A percentile compares a stretch with the other conserved stretches of the same genome.
Conservation (phyloP, 2,329 filamentous ascomycete genomes). For the Coniella vitis region DNA sequence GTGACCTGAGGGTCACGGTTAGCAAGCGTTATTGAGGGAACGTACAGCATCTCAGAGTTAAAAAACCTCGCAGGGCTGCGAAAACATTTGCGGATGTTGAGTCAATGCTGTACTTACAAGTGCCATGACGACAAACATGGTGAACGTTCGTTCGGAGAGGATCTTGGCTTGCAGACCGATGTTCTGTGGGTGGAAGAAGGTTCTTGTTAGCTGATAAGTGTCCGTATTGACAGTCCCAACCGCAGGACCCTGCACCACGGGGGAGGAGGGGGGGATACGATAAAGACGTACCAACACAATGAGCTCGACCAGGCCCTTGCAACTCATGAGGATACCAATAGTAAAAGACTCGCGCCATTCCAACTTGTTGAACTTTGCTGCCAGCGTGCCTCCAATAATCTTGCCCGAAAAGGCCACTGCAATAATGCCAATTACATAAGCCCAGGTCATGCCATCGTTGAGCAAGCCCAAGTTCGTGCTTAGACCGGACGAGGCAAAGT, state of each 20-base stretch:
- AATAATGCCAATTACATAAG: constrained; percentile 78
- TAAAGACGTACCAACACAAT: constrained; percentile 85
- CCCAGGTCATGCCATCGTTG: constrained; percentile 78
- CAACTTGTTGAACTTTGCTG: constrained; percentile 67
- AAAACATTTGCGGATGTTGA: too few species aligned
- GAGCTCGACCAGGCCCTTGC: constrained; percentile 88
- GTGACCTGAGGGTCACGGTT: constrained; percentile 43
- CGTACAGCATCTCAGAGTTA: too few species aligned
- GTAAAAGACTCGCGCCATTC: constrained; percentile 86
- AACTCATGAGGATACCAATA: constrained; percentile 90
- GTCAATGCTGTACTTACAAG: too few species aligned
- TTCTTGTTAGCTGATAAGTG: constrained; percentile 9
- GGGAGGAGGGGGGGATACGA: too few species aligned
- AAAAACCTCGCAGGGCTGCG: too few species aligned
- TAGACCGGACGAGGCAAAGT: constrained; percentile 87
- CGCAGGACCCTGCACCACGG: too few species aligned
- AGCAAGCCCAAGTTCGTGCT: constrained; percentile 83
- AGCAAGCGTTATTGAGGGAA: neutral
- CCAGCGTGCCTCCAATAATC: constrained; percentile 72
- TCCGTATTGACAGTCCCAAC: too few species aligned
- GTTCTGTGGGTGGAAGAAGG: constrained; percentile 33
- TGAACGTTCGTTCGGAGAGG: constrained; percentile 74
- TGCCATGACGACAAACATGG: constrained; percentile 93
- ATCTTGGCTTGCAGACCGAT: constrained; percentile 79
- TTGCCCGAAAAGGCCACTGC: constrained; percentile 78